These are phyloP conservation scores for Amanita muscaria DNA, from an alignment of 768 basidiomycete species.

Conservation along the genomic window DNA sequence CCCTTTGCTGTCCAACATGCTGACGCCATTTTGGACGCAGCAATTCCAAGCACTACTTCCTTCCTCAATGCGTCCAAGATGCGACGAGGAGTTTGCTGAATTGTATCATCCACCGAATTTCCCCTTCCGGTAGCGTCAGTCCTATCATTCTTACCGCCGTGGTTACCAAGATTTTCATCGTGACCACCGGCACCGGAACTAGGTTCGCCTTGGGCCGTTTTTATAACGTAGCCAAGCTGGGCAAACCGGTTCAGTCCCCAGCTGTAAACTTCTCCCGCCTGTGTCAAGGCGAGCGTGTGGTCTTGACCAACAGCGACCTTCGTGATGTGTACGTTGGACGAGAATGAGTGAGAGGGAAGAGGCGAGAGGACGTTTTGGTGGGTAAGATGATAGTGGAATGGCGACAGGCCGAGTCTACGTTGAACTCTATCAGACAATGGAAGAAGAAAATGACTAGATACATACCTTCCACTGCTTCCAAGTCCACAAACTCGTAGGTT, in stretches of 20 bases:
- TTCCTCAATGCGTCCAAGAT: slow-evolving; percentile 70
- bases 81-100: slow-evolving; percentile 70
- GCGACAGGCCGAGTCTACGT: slow-evolving; percentile 34
- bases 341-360: slow-evolving; percentile 29
- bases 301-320: slow-evolving; percentile 83
- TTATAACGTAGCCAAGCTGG: slow-evolving; percentile 83
- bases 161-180: not conserved
- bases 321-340: slow-evolving; percentile 43
- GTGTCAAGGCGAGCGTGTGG: slow-evolving; percentile 83
- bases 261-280: slow-evolving; percentile 71
- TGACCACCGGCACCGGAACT: not conserved
- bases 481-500: slow-evolving; percentile 88
- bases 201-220: not conserved
- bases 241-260: slow-evolving; percentile 89
- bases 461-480: slow-evolving; percentile 76
- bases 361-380: slow-evolving; percentile 68
- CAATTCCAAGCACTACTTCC: slow-evolving; percentile 70
- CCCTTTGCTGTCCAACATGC: slow-evolving; percentile 71
- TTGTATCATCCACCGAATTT: slow-evolving; percentile 46
- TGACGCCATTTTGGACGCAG: slow-evolving; percentile 80
- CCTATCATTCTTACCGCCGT: not conserved
- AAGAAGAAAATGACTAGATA: not conserved
- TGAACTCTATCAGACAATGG: not conserved
- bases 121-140: too few species aligned
- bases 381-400: slow-evolving; percentile 31